A percentile compares a stretch with the other conserved stretches of the same genome.
Conservation (phyloP, 352 stramenopile genomes). For the Phytopythium ostracodes region DNA sequence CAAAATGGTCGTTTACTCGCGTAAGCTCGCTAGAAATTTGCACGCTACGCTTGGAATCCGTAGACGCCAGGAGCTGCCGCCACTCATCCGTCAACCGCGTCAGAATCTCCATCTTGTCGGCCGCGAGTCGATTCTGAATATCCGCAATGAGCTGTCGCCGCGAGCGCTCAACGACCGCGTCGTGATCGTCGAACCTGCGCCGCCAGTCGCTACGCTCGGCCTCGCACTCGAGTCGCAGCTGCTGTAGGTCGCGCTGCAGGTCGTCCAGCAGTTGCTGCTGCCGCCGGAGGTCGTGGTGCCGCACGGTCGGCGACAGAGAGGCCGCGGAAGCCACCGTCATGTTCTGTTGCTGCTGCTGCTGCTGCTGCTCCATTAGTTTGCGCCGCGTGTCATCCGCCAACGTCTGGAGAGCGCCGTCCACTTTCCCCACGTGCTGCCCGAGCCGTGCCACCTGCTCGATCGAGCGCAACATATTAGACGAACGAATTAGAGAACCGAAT, state of each 20-base stretch:
- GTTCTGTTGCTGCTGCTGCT: constrained; percentile 30
- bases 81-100: constrained; percentile 48
- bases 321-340: constrained; percentile 10
- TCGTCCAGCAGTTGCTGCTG: constrained; percentile 35
- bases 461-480: not conserved
- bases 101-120: constrained; percentile 49
- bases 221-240: constrained; percentile 53
- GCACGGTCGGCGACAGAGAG: constrained; percentile 6
- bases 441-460: constrained; percentile 29
- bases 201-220: constrained; percentile 51
- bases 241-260: constrained; percentile 27
- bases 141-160: constrained; percentile 26
- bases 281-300: constrained; percentile 12
- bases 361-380: constrained; percentile 41
- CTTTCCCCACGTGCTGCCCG: constrained; percentile 38
- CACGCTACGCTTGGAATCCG: constrained; percentile 49
- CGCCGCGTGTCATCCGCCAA: constrained; percentile 29
- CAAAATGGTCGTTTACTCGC: constrained; percentile 55
- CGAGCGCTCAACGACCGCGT: constrained; percentile 1
- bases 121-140: constrained; percentile 34
- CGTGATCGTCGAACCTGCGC: constrained; percentile 25
- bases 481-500: not conserved
- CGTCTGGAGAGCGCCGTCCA: constrained; percentile 26
- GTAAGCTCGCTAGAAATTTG: constrained; percentile 48
- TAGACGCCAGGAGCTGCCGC: constrained; percentile 30